A percentile compares a stretch with the other conserved stretches of the same genome.
These are phyloP conservation scores for Monosporascus sp. DNA, from an alignment of 2,329 filamentous ascomycete genomes.

Conservation along the genomic window DNA sequence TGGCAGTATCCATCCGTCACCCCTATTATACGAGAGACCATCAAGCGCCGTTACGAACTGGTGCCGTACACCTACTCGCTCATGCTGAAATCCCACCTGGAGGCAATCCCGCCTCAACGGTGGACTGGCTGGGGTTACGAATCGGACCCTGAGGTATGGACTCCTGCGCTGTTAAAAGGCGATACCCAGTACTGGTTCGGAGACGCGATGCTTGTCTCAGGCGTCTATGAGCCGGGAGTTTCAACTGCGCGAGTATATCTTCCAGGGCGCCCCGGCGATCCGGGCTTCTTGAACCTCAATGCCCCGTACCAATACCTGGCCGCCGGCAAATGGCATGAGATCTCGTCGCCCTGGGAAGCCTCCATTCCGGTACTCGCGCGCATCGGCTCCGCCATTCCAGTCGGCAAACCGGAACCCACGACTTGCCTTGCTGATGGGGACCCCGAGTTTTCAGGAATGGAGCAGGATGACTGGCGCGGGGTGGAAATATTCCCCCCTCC, in stretches of 20 bases:
- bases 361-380: slow-evolving; percentile 36
- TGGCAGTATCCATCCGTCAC: slow-evolving; percentile 72
- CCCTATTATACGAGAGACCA: slow-evolving; percentile 55
- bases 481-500: slow-evolving; percentile 38
- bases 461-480: slow-evolving; percentile 36
- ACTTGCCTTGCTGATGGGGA: slow-evolving; percentile 30
- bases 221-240: slow-evolving; percentile 59
- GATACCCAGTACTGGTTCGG: slow-evolving; percentile 73
- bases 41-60: slow-evolving; percentile 66
- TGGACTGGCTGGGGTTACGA: slow-evolving; percentile 74
- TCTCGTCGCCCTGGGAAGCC: slow-evolving; percentile 38
- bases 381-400: slow-evolving; percentile 33
- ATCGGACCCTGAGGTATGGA: slow-evolving; percentile 61
- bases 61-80: slow-evolving; percentile 68
- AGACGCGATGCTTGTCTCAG: slow-evolving; percentile 59
- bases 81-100: slow-evolving; percentile 55
- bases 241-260: slow-evolving; percentile 56
- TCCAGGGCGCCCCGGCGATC: slow-evolving; percentile 42
- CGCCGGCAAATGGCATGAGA: slow-evolving; percentile 34
- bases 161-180: slow-evolving; percentile 50
- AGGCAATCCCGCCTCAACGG: slow-evolving; percentile 59
- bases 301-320: slow-evolving; percentile 52
- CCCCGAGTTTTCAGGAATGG: slow-evolving; percentile 32
- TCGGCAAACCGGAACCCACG: slow-evolving; percentile 30
- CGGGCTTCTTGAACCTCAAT: slow-evolving; percentile 59